Percentiles rank a stretch among this genome's conserved stretches.
phyloP scores from a whole-genome alignment of 2,329 filamentous ascomycete genomes.

The Pseudogymnoascus sp. region DNA sequence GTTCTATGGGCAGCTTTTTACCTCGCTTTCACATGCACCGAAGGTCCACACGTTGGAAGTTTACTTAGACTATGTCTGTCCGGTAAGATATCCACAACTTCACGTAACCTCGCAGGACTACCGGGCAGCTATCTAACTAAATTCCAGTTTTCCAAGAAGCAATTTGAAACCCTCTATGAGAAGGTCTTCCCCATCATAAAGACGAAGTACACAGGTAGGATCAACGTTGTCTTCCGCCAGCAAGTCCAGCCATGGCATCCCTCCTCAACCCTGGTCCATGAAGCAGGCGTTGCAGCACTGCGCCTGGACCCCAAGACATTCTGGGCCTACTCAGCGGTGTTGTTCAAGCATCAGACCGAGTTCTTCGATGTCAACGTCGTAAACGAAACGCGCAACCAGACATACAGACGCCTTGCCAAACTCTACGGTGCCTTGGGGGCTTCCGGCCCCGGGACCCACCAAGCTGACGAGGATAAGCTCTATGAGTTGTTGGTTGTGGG shows the following conservation, averaged over 20 bases:
- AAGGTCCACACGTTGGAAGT: conserved; percentile 55
- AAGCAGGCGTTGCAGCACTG: conserved; percentile 77
- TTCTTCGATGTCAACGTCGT: conserved; percentile 85
- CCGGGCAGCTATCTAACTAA: conserved; percentile 31
- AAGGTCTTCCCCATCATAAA: conserved; percentile 59
- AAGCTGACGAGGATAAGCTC: conserved; percentile 60
- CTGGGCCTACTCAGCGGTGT: conserved; percentile 66
- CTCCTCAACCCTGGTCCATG: conserved; percentile 70
- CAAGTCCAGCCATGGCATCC: conserved; percentile 96
- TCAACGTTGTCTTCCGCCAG: conserved; percentile 79
- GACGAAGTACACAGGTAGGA: conserved; percentile 47
- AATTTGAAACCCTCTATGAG: conserved; percentile 67
- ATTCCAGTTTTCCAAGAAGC: conserved; percentile 52
- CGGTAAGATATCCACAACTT: conserved; percentile 33
- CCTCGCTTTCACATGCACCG: conserved; percentile 33
- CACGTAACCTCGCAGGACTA: background rate
- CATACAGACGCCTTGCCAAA: conserved; percentile 70
- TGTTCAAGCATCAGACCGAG: conserved; percentile 60
- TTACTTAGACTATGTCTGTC: conserved; percentile 87
- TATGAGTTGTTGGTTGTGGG: conserved; percentile 62
- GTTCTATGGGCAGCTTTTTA: conserved; percentile 65
- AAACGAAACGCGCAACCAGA: conserved; percentile 75
- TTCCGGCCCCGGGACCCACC: background rate
- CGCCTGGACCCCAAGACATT: conserved; percentile 62
- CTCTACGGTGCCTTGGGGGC: conserved; percentile 58